A percentile compares a stretch with the other conserved stretches of the same genome.
Evolutionary conservation across 139 green algal genomes (phyloP).

Genomic region (Chlamydomonas schloesseri): DNA sequence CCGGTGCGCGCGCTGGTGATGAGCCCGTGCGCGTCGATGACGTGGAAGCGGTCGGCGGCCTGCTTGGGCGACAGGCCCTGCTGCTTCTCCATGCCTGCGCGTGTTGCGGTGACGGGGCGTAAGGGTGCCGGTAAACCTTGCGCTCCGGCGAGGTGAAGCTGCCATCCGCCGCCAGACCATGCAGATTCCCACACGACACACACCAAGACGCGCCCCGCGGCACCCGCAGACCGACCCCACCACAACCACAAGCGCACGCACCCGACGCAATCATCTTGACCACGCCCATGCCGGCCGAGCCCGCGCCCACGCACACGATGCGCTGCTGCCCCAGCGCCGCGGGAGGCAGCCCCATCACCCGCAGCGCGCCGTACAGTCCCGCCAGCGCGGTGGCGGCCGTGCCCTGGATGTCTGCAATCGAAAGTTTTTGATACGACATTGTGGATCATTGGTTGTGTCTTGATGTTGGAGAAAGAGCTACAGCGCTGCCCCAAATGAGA

Average conservation of each 20-base stretch:
- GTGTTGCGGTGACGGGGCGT: too few species aligned
- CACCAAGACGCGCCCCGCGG: too few species aligned
- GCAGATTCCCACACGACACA: too few species aligned
- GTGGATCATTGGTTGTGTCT: too few species aligned
- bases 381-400: conserved; percentile 78
- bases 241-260: background rate
- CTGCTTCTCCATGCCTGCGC: conserved; percentile 78
- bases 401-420: conserved; percentile 79
- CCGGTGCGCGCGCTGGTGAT: conserved; percentile 51
- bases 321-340: conserved; percentile 69
- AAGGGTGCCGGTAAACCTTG: too few species aligned
- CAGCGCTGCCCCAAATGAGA: too few species aligned
- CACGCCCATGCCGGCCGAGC: conserved; percentile 70
- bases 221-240: background rate
- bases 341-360: conserved; percentile 52
- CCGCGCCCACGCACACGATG: conserved; percentile 80
- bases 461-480: too few species aligned
- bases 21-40: conserved; percentile 62
- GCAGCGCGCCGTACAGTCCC: conserved; percentile 66
- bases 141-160: too few species aligned
- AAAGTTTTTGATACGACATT: too few species aligned
- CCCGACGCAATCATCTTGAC: conserved; percentile 70
- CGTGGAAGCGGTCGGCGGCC: conserved; percentile 76
- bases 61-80: conserved; percentile 61
- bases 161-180: too few species aligned